Evolutionary conservation across 148 eudicot genomes (phyloP).

Genomic region (Rhododendron mucronatum): DNA sequence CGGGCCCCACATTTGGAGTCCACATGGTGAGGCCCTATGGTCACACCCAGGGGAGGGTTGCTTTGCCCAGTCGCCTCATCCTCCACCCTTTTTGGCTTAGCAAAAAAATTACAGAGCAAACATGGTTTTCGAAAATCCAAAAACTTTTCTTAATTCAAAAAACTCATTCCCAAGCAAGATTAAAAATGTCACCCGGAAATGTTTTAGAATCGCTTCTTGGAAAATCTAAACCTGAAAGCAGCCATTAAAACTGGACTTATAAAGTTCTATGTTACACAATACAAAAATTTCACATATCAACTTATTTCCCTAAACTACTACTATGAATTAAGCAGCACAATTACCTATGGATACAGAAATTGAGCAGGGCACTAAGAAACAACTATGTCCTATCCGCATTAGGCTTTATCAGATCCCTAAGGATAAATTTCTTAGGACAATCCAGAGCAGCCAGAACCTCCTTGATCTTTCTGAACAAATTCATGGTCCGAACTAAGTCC

Average conservation of each 20-base stretch:
- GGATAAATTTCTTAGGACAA: slow-evolving; percentile 48
- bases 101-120: too few species aligned
- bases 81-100: too few species aligned
- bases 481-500: slow-evolving; percentile 49
- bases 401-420: slow-evolving; percentile 67
- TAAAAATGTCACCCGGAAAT: background rate
- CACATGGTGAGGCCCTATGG: too few species aligned
- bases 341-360: slow-evolving; percentile 71
- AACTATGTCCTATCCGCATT: slow-evolving; percentile 50
- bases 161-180: background rate
- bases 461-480: slow-evolving; percentile 43
- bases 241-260: background rate
- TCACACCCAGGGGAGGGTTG: too few species aligned
- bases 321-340: background rate
- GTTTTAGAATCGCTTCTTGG: background rate
- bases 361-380: slow-evolving; percentile 59
- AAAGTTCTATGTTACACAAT: background rate
- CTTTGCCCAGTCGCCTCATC: too few species aligned
- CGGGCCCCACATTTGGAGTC: too few species aligned
- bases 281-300: background rate
- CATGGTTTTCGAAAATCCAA: background rate
- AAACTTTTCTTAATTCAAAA: background rate
- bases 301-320: background rate
- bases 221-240: background rate
- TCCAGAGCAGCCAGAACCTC: slow-evolving; percentile 41